phyloP scores from a whole-genome alignment of 2,329 filamentous ascomycete species.

The Botryotinia calthae region DNA sequence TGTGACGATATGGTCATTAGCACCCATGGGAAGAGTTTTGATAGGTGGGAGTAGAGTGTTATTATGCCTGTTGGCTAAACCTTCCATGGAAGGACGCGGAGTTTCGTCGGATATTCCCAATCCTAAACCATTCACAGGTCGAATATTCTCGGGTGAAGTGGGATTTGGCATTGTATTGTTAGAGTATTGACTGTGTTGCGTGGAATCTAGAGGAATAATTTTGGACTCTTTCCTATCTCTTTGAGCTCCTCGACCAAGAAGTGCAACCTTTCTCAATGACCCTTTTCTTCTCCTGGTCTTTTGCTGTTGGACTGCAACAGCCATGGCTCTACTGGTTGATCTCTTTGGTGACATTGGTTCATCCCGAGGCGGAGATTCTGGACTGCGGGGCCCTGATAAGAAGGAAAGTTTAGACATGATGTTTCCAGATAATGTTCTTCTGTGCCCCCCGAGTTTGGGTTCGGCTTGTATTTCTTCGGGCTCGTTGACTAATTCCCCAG shows the following conservation, averaged over 20 bases:
- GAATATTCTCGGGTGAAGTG: conserved; percentile 33
- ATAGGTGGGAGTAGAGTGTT: conserved; percentile 33
- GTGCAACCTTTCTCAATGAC: conserved; percentile 81
- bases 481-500: conserved; percentile 5
- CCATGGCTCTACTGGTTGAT: conserved; percentile 35
- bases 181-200: conserved; percentile 28
- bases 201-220: conserved; percentile 36
- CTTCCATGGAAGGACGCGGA: conserved; percentile 48
- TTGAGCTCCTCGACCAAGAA: conserved; percentile 71
- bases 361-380: conserved; percentile 37
- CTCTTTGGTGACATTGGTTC: conserved; percentile 36
- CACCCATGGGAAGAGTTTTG: conserved; percentile 37
- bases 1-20: conserved; percentile 31
- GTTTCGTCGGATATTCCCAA: conserved; percentile 49
- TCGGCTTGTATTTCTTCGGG: conserved; percentile 18
- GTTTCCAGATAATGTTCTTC: conserved; percentile 46
- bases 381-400: conserved; percentile 42
- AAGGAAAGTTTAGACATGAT: conserved; percentile 70
- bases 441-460: conserved; percentile 44
- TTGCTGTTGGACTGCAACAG: conserved; percentile 44
- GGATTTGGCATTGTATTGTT: conserved; percentile 27
- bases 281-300: conserved; percentile 71
- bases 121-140: conserved; percentile 40
- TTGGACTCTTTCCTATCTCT: conserved; percentile 56
- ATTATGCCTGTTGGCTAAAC: conserved; percentile 42